phyloP scores from a whole-genome alignment of 805 yeast species.

The Pichia rugopelliculosa region DNA sequence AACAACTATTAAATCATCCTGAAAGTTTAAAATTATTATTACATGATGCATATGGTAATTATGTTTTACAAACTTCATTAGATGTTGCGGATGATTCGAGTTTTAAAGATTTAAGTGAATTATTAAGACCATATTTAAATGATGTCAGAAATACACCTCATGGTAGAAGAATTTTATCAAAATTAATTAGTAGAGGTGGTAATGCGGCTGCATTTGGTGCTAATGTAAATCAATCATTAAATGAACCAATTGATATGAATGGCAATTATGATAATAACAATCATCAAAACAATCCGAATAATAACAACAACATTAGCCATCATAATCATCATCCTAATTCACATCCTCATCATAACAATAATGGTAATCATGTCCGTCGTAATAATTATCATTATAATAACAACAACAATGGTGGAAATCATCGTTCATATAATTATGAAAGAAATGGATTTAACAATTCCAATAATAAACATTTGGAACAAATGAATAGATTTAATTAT shows the following conservation, averaged over 20 bases:
- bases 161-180: conserved; percentile 86
- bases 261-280: neutral
- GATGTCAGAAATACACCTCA: conserved; percentile 87
- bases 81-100: conserved; percentile 48
- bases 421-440: neutral
- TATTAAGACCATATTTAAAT: conserved; percentile 67
- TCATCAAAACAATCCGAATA: neutral
- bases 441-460: conserved; percentile 1
- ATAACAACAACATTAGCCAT: neutral
- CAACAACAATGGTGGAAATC: neutral
- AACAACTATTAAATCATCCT: conserved; percentile 32
- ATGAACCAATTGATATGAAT: neutral
- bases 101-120: conserved; percentile 46
- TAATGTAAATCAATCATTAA: neutral
- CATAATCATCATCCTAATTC: neutral
- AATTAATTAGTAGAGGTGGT: conserved; percentile 33
- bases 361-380: neutral
- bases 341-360: too few species aligned
- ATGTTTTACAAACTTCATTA: conserved; percentile 50
- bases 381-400: neutral
- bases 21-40: conserved; percentile 35
- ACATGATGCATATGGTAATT: conserved; percentile 54
- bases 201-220: conserved; percentile 8
- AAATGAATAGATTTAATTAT: conserved; percentile 3
- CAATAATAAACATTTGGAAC: neutral